Evolutionary conservation across 306 rosid genomes (phyloP), one percentile per base, ranked within the genome.

Genomic region (Cicer pinnatifidum): DNA sequence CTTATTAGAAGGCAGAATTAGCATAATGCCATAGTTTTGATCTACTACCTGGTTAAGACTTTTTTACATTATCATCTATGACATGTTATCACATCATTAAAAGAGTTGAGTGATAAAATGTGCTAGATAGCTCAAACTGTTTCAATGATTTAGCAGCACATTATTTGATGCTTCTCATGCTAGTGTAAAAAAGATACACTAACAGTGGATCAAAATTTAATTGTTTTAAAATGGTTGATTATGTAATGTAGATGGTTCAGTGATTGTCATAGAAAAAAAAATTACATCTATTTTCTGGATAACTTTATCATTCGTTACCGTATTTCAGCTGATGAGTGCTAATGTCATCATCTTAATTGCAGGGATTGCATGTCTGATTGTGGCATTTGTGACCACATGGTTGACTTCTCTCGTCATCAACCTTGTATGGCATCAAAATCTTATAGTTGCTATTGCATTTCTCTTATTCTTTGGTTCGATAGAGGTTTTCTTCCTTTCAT

Each of bases 371-470:
- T 80, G 65, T 83, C 80, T 86, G 80, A 72, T 80, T 64, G 84
- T 85, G 67, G 78, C 87, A 48, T 79, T 86, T 75, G 83, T 88
- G 69, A 91, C 85, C 68, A 91, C 99, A 35, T 90, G 78, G 77
- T 80, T 95, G 83, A 76, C 86, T 57, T 81, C 86, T 23, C 88
- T 95, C 9, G 85, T 80, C 85, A 86, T 95, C 88, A 86, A 75
- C 84, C 90, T 95, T 43, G 97, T 88, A 69, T 87, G 97, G 99
- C 80, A 86, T 72, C 86, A 67, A 77, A 84, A 81, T 84, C 73
- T 86, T 69, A 10, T 80, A 51, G 75, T 84, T 54, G 73, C 92
- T 75, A 62, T 88, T 46, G 82, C 88, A 73, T 91, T 89, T 82
- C 60, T 72, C 69, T 8, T 83, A 56, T 75, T 87, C 79, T 91